Conservation (phyloP, 805 yeast genomes). For the Myxozyma sirexii region DNA sequence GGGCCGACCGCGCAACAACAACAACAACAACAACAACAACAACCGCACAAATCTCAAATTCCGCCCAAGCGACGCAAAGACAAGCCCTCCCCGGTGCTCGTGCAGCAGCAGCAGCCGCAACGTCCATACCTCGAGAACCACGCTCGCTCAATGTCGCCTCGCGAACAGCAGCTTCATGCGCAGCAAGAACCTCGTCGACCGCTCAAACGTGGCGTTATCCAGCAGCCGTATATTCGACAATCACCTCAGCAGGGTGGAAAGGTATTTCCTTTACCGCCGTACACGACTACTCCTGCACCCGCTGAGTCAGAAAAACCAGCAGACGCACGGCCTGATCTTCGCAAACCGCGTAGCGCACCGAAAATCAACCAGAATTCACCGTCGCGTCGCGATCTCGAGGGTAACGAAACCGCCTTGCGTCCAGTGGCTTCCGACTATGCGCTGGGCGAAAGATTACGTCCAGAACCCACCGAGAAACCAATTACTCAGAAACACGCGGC, state of each 20-base stretch:
- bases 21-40: no score
- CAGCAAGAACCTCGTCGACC: constrained; percentile 3
- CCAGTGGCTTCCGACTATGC: neutral
- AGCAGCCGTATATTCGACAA: constrained; percentile 5
- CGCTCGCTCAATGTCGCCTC: neutral
- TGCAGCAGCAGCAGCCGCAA: neutral
- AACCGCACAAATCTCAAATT: constrained; percentile 7
- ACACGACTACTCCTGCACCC: neutral
- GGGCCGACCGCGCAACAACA: constrained; percentile 1
- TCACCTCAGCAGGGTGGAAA: constrained; percentile 8
- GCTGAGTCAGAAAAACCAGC: neutral
- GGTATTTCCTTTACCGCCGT: constrained; percentile 10
- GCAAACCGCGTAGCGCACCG: constrained; percentile 5
- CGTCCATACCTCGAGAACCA: neutral
- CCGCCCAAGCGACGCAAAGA: neutral
- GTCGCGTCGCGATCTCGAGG: constrained; percentile 13
- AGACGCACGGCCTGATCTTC: neutral
- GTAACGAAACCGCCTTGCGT: constrained; percentile 12
- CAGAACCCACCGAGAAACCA: neutral
- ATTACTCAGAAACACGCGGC: neutral
- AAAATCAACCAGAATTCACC: neutral
- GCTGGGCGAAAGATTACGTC: neutral
- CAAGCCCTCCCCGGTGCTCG: neutral
- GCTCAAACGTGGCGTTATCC: neutral
- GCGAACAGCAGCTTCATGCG: neutral